Conservation (phyloP, 257 asterid genomes). For the Forsythia viridissima region DNA sequence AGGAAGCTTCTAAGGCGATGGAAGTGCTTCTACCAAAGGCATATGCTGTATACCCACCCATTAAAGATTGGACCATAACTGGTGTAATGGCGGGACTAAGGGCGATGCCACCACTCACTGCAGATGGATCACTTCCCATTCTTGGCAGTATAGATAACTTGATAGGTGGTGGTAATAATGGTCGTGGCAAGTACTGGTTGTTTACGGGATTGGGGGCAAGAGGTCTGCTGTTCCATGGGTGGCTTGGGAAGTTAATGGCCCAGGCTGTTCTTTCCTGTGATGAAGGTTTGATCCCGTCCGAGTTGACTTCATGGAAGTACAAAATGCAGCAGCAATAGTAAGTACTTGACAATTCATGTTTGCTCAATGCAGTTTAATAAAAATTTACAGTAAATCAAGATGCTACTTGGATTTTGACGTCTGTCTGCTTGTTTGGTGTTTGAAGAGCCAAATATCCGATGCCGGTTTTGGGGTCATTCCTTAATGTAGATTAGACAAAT, state of each 20-base stretch:
- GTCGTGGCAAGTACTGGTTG: slow-evolving; percentile 68
- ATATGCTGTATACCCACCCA: slow-evolving; percentile 60
- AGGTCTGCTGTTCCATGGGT: slow-evolving; percentile 83
- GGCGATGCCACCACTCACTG: slow-evolving; percentile 87
- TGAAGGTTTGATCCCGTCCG: slow-evolving; percentile 64
- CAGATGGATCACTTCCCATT: slow-evolving; percentile 79
- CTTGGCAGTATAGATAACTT: slow-evolving; percentile 68
- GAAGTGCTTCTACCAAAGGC: slow-evolving; percentile 74
- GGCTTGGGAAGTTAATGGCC: slow-evolving; percentile 83
- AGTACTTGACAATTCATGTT: not conserved
- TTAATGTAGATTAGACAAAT: not conserved
- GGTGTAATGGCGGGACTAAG: slow-evolving; percentile 80
- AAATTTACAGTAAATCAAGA: no score
- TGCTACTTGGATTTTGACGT: no score
- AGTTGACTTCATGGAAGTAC: slow-evolving; percentile 72
- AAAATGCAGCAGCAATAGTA: slow-evolving; percentile 22
- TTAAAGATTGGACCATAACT: slow-evolving; percentile 54
- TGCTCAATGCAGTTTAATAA: not conserved
- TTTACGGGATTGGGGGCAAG: slow-evolving; percentile 94
- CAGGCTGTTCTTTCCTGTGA: slow-evolving; percentile 60
- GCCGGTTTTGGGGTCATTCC: not conserved
- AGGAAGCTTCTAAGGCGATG: slow-evolving; percentile 62
- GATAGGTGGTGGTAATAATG: slow-evolving; percentile 28
- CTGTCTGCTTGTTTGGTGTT: no score
- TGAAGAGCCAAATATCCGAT: not conserved